Percentiles rank a stretch among this genome's conserved stretches.
Conservation (phyloP, 768 basidiomycete species). For the Lentinula sp. region DNA sequence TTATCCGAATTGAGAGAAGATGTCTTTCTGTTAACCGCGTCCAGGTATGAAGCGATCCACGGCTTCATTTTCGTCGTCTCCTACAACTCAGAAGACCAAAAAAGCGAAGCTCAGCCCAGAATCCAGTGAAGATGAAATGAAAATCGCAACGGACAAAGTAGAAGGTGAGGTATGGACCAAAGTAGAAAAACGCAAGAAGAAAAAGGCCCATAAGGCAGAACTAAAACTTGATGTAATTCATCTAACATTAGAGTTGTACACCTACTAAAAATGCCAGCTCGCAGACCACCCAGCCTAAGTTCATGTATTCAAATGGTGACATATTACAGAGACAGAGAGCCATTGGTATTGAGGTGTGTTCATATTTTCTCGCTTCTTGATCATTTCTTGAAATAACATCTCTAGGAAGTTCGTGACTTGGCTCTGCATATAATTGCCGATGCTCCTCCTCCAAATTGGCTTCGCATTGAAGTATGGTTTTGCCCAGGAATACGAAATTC, state of each 20-base stretch:
- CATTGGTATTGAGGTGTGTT: conserved; percentile 71
- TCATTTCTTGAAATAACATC: not conserved
- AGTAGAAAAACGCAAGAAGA: conserved; percentile 73
- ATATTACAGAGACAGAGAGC: conserved; percentile 69
- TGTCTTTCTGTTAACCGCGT: not conserved
- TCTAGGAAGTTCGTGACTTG: conserved; percentile 84
- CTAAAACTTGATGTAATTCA: conserved; percentile 55
- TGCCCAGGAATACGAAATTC: not conserved
- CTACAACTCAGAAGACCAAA: conserved; percentile 24
- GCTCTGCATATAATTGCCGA: conserved; percentile 78
- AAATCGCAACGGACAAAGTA: not conserved
- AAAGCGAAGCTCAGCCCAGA: conserved; percentile 26
- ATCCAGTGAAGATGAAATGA: conserved; percentile 6
- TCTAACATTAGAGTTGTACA: conserved; percentile 6
- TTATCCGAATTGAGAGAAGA: not conserved
- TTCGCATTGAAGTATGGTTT: conserved; percentile 66
- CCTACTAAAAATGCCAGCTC: conserved; percentile 9
- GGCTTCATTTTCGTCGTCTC: conserved; percentile 13
- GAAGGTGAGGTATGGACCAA: conserved; percentile 50
- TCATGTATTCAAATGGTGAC: conserved; percentile 77
- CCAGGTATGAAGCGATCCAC: conserved; percentile 25
- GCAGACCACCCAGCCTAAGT: conserved; percentile 57
- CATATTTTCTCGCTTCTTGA: not conserved
- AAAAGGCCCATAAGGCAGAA: conserved; percentile 46
- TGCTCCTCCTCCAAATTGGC: conserved; percentile 81